phyloP scores from a whole-genome alignment of 2,329 filamentous ascomycete species.

The Fusarium liriodendri region DNA sequence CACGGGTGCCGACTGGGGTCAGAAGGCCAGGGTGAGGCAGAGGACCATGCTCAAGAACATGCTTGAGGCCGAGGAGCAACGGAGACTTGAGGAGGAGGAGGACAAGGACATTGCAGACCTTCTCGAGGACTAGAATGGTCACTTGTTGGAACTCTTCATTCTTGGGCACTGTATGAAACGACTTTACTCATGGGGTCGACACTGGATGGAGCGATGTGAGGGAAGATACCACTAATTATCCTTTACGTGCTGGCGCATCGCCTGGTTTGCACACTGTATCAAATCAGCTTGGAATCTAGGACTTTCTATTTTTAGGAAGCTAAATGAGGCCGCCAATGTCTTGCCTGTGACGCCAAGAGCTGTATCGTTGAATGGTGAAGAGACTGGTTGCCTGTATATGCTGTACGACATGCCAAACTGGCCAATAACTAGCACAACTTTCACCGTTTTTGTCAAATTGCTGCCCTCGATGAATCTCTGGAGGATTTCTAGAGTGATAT shows the following conservation, averaged over 20 bases:
- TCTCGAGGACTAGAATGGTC: conserved; percentile 62
- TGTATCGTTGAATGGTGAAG: neutral
- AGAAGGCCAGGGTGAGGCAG: conserved; percentile 76
- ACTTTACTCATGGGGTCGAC: conserved; percentile 1
- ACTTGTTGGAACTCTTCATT: neutral
- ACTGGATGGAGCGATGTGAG: conserved; percentile 6
- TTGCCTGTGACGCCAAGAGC: neutral
- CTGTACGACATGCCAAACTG: neutral
- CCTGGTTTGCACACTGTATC: neutral
- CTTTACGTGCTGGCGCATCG: neutral
- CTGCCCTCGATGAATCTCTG: neutral
- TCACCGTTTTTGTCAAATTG: neutral
- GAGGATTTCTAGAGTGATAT: neutral
- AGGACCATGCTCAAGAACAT: conserved; percentile 74
- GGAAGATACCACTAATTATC: conserved; percentile 1
- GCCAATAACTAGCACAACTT: neutral
- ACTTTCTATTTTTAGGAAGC: neutral
- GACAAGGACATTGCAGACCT: conserved; percentile 83
- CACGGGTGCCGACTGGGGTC: conserved; percentile 72
- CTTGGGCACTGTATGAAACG: conserved; percentile 8
- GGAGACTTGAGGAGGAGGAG: conserved; percentile 71
- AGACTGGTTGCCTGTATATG: neutral
- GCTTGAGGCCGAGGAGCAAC: conserved; percentile 71
- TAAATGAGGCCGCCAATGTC: neutral
- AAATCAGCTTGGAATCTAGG: neutral